Base-by-base conservation (phyloP, 2,329 filamentous ascomycete species). In the Aspergillus sp. region DNA sequence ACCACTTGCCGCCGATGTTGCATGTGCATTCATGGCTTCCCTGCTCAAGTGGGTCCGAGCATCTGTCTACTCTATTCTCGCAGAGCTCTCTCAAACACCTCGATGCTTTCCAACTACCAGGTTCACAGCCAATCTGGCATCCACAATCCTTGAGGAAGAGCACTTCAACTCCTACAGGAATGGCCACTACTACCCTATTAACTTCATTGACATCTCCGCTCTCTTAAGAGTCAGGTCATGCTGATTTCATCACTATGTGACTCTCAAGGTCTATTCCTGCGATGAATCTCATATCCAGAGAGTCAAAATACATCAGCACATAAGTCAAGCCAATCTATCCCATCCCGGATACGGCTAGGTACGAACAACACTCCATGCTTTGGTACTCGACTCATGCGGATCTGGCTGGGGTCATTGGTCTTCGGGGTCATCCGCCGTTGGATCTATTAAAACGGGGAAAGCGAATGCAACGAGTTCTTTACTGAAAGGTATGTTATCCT, bases 401-500 rank as follows among this genome's bases (percentile, higher is more conserved):
- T 66, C 75, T 83, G 41, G 78, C 81, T 1, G 78, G 82, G 61
- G 77, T 82, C 0, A 74, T 81, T 8, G 73, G 66, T 0, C 52
- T 82, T 1, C 71, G 83, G 10, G 81, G 80, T 0, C 71, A 70
- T 11, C 79, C 80, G 17, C 79, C 80, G 5, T 61, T 70, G 4
- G 65, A 67, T 10, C 65, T 81, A 6, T 68, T 80, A 49, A 17
- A 65, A 2, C 64, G 63, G n/a, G 76, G 75, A 6, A 68, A 67
- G 25, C 63, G 64, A 25, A 79, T n/a, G 69, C 17, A 62, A 64
- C 42, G 77, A 78, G 55, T 81, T 78, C 64, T 81, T 80, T 57
- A 70, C 75, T 2, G 66, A 74, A n/a, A 64, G 77, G 77, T 77
- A 69, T 57, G 58, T 58, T 57, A 13, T 17, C 2, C 25, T 25